Evolutionary conservation across 495 filamentous ascomycete species (phyloP), one percentile per base, ranked within the genome.

Genomic region (Aspergillus steynii): DNA sequence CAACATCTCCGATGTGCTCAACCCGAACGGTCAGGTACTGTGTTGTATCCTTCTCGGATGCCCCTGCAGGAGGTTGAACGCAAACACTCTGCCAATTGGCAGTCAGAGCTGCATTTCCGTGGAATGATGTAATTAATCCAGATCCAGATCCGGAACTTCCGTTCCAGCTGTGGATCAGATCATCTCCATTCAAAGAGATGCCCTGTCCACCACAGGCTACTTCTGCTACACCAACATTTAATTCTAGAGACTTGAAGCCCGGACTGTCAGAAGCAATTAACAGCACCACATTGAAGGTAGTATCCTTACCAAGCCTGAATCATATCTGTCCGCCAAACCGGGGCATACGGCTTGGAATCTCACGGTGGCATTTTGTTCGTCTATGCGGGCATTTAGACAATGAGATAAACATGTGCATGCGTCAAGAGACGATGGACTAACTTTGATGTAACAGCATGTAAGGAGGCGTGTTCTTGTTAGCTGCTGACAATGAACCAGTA

Each of bases 11-110:
- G 25, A 80, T 52, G 10, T 66, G 74, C 32, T 78, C 62, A 42
- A 85, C 64, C n/a, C 68, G 61, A 31, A 85, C 70, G 10, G 71
- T 79, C 68, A 86, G 66, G 15, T 82, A 48, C 55, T 83, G 82
- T 29, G 72, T 74, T 25, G 77, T 65, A 15, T 77, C 71, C 53
- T 77, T 68, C 14, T 71, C 67, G 28, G 75, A 53, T 20, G 64
- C 60, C 52, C 57, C 63, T 15, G 47, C 12, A 46, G 59, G 61
- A 51, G 76, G 71, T 26, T 74, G 66, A 20, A 79, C 68, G 58
- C 82, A 85, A 28, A 62, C 70, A 29, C 79, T 76, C 20, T 73
- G 67, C 83, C 83, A 85, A 12, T 25, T 29, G 25, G 45, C 53
- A 1, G 60, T 31, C 4, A 56, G 25, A 1, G 15, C n/a, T 20